Evolutionary conservation across 2,329 filamentous ascomycete genomes (phyloP).

Genomic region (Xylaria sp.): DNA sequence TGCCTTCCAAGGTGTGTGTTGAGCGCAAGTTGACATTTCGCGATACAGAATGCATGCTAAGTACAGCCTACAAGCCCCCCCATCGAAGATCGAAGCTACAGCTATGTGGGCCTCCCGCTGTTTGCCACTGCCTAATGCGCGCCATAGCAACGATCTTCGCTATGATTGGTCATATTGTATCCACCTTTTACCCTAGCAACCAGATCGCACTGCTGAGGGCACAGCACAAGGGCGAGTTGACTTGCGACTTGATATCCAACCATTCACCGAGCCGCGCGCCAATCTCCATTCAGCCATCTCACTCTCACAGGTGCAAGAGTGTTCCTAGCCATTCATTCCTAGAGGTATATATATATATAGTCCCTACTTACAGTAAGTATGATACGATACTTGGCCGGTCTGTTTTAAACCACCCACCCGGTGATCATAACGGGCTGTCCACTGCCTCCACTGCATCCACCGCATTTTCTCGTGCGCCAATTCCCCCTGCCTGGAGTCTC

Average conservation of each 20-base stretch:
- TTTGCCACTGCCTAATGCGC: conserved; percentile 26
- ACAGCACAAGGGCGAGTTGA: neutral
- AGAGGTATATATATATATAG: neutral
- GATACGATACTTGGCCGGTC: neutral
- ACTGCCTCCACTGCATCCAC: neutral
- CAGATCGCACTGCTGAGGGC: neutral
- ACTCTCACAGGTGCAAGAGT: neutral
- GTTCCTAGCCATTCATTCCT: conserved; percentile 14
- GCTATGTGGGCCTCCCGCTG: conserved; percentile 6
- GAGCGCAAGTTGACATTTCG: neutral
- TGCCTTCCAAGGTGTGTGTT: too few relatives aligned
- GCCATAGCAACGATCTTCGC: conserved; percentile 33
- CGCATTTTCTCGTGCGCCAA: conserved; percentile 10
- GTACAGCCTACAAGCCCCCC: neutral
- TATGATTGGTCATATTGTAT: conserved; percentile 8
- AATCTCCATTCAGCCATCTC: neutral
- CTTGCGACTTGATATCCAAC: neutral
- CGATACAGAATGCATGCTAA: neutral
- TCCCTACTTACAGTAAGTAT: neutral
- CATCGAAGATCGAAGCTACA: neutral
- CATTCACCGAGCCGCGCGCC: conserved; percentile 22
- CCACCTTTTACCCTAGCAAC: conserved; percentile 18
- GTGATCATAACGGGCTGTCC: conserved; percentile 17
- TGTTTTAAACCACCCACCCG: neutral
- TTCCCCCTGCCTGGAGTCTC: conserved; percentile 68